Evolutionary conservation across 1,284 basidiomycete species (phyloP).

Genomic region (Cryptococcus sp.): DNA sequence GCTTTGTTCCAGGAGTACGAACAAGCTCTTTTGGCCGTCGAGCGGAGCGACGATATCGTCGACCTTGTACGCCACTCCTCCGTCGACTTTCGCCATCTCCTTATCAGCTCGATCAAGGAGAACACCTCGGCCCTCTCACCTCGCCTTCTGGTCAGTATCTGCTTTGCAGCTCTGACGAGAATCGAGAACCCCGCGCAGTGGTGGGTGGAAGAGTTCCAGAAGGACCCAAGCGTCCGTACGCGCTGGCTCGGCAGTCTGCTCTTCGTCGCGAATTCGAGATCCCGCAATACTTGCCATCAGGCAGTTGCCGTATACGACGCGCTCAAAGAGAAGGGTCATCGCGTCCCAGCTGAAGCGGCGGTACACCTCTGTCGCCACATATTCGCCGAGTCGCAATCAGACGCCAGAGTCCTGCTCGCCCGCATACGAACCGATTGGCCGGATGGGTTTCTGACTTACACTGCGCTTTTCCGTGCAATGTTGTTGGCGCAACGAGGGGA

Average conservation of each 20-base stretch:
- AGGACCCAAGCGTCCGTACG: background rate
- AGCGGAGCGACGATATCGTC: constrained; percentile 15
- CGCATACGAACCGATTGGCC: constrained; percentile 3
- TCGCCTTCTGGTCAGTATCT: background rate
- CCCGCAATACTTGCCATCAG: constrained; percentile 4
- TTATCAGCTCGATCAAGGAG: constrained; percentile 6
- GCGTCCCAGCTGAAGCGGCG: constrained; percentile 6
- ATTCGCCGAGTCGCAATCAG: constrained; percentile 5
- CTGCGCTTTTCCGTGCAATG: constrained; percentile 10
- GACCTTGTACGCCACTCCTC: constrained; percentile 6
- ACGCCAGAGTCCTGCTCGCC: constrained; percentile 11
- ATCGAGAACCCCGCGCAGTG: constrained; percentile 11
- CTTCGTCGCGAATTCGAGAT: constrained; percentile 11
- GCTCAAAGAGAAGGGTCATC: constrained; percentile 5
- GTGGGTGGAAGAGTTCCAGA: constrained; percentile 8
- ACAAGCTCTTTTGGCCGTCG: background rate
- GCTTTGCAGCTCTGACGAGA: constrained; percentile 10
- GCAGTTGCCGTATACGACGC: constrained; percentile 12
- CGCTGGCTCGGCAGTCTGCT: constrained; percentile 5
- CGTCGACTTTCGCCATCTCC: constrained; percentile 3
- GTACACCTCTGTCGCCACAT: constrained; percentile 10
- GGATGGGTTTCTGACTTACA: constrained; percentile 1
- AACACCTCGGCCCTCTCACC: background rate
- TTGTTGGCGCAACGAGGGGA: constrained; percentile 8
- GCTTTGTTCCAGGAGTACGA: constrained; percentile 9